A percentile compares a stretch with the other conserved stretches of the same genome.
phyloP scores from a whole-genome alignment of 345 rosid genomes.

The Capsella bursapastoris region DNA sequence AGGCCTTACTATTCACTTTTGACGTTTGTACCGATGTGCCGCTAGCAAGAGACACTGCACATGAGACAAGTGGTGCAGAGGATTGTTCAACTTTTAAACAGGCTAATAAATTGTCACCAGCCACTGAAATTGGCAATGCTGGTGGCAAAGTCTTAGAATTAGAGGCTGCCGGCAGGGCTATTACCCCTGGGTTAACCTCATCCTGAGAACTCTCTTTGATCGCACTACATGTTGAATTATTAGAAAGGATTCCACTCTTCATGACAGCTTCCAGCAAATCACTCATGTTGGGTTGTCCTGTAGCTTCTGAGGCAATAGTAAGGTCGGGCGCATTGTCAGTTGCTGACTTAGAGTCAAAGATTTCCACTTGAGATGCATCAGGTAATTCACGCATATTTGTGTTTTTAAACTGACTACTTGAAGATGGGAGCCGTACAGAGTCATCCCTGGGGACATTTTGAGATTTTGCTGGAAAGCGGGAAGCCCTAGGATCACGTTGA shows the following conservation, averaged over 20 bases:
- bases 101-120: constrained; percentile 43
- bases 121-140: constrained; percentile 41
- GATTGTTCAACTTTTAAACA: constrained; percentile 52
- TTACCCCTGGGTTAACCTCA: constrained; percentile 46
- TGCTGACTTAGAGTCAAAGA: constrained; percentile 43
- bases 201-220: constrained; percentile 45
- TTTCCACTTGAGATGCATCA: constrained; percentile 51
- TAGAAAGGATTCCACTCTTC: constrained; percentile 73
- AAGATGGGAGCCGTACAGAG: constrained; percentile 38
- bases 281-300: constrained; percentile 60
- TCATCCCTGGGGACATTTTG: constrained; percentile 46
- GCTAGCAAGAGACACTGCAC: constrained; percentile 46
- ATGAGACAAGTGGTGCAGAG: constrained; percentile 51
- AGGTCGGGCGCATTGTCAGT: constrained; percentile 47
- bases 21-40: constrained; percentile 49
- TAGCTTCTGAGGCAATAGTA: constrained; percentile 48
- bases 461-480: constrained; percentile 54
- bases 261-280: constrained; percentile 75
- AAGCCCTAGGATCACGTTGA: constrained; percentile 56
- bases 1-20: constrained; percentile 50
- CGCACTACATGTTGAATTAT: constrained; percentile 42
- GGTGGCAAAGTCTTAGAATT: constrained; percentile 45
- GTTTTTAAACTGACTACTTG: constrained; percentile 43
- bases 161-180: constrained; percentile 42
- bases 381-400: constrained; percentile 47